Evolutionary conservation across 345 rosid species (phyloP).

Genomic region (Triadica sebifera): DNA sequence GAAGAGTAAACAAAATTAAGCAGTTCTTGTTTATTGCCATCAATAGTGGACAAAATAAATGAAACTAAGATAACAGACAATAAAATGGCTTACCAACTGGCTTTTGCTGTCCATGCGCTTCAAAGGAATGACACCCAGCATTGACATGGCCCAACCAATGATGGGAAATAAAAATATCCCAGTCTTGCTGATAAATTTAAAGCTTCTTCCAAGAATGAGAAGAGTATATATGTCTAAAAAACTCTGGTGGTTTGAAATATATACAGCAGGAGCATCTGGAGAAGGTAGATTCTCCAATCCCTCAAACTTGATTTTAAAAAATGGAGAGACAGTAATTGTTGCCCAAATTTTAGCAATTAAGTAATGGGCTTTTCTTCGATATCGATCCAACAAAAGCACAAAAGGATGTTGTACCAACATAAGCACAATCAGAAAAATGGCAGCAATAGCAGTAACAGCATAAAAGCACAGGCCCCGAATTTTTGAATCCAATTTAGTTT

Average conservation of each 20-base stretch:
- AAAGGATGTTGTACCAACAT: slow-evolving; percentile 76
- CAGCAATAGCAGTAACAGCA: slow-evolving; percentile 54
- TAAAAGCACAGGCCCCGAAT: slow-evolving; percentile 81
- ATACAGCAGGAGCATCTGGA: slow-evolving; percentile 71
- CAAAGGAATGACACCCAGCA: slow-evolving; percentile 82
- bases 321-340: slow-evolving; percentile 45
- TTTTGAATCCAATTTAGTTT: slow-evolving; percentile 50
- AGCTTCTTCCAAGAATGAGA: slow-evolving; percentile 74
- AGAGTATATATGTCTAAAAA: slow-evolving; percentile 86
- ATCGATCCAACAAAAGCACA: slow-evolving; percentile 68
- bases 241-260: slow-evolving; percentile 93
- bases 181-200: slow-evolving; percentile 89
- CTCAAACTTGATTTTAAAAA: slow-evolving; percentile 53
- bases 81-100: slow-evolving; percentile 57
- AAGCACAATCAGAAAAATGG: slow-evolving; percentile 53
- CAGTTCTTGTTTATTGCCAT: not conserved
- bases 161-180: slow-evolving; percentile 69
- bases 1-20: not conserved
- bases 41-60: slow-evolving; percentile 6
- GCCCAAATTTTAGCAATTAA: slow-evolving; percentile 81
- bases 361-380: slow-evolving; percentile 69
- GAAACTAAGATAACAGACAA: not conserved
- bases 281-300: slow-evolving; percentile 86
- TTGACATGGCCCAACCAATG: slow-evolving; percentile 91
- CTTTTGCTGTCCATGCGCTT: slow-evolving; percentile 91